Base-by-base conservation (phyloP, 768 basidiomycete genomes). In the Coprinellus micaceus region DNA sequence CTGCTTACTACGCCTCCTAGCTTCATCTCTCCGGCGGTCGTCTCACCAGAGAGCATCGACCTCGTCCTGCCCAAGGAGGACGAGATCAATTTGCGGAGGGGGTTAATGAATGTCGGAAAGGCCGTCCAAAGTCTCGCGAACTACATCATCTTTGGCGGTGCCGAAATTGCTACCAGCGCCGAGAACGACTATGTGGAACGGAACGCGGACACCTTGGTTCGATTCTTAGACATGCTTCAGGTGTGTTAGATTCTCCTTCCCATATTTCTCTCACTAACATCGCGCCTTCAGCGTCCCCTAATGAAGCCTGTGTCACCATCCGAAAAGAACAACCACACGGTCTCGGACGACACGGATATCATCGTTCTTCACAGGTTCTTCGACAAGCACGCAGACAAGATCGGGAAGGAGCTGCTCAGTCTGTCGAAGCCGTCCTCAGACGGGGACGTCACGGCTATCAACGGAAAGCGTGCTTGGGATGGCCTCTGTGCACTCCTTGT, bases 61-160 rank as follows among this genome's bases (percentile, higher is more conserved):
- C 76, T 97, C 37, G 87, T 91, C 58, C 65, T 92, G 0, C 88
- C 90, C 0, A 78, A 79, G 57, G 88, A 86, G 36, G 72, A 77
- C 39, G 63, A 65, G 4, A 29, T 63, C 1, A 76, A 80, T 26
- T 77, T 90, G 52, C 86, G 90, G 17, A 84, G 89, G 40, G 93
- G 91, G 17, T 75, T 96, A 13, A 86, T 91, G 78, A 75, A 90
- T 46, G 88, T 97, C 60, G 90, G 92, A 43, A 97, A 95, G 73
- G 85, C 95, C 55, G 86, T 97, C 45, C 94, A 96, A 70, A 94
- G 92, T 64, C 72, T 97, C 28, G 94, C 94, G 19, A 98, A 97
- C 72, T 96, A 97, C 62, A 88, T 95, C 48, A 85, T 91, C 64
- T 96, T 96, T 62, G 91, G 89, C 11, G 94, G 94, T 68, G n/a